phyloP scores from a whole-genome alignment of 768 basidiomycete species.

The Pilatotrama ljubarskyi region DNA sequence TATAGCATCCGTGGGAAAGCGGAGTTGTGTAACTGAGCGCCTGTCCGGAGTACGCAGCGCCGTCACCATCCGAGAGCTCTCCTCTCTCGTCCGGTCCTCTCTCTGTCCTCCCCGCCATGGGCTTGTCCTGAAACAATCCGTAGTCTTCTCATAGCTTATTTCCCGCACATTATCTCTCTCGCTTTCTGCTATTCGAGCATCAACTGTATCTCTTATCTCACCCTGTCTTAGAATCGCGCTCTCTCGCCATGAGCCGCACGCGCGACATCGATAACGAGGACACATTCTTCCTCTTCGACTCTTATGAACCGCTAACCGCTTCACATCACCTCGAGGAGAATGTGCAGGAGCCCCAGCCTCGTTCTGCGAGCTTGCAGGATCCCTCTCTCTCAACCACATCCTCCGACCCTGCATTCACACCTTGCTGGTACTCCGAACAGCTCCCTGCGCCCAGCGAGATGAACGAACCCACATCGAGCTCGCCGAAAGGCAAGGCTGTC shows the following conservation, averaged over 20 bases:
- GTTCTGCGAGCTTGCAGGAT: constrained; percentile 7
- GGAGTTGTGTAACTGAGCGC: background rate
- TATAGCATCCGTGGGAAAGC: constrained; percentile 17
- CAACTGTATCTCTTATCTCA: constrained; percentile 26
- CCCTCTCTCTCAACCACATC: constrained; percentile 12
- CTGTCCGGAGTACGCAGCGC: background rate
- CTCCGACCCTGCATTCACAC: constrained; percentile 4
- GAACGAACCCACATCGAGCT: constrained; percentile 11
- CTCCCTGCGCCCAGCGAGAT: constrained; percentile 14
- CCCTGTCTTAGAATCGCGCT: constrained; percentile 23
- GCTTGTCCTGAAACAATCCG: background rate
- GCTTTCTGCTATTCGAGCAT: background rate
- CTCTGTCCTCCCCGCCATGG: background rate
- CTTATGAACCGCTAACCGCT: constrained; percentile 38
- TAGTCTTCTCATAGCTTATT: constrained; percentile 1
- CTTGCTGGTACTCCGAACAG: constrained; percentile 4
- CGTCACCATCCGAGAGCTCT: background rate
- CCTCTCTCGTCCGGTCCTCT: background rate
- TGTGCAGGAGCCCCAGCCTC: constrained; percentile 21
- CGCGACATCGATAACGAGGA: constrained; percentile 54
- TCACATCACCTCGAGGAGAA: constrained; percentile 27
- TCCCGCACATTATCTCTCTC: constrained; percentile 1
- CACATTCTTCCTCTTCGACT: constrained; percentile 51
- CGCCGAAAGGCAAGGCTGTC: constrained; percentile 56
- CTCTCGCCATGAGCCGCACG: constrained; percentile 42